phyloP scores from a whole-genome alignment of 768 basidiomycete genomes.

The Megacollybia marginata region DNA sequence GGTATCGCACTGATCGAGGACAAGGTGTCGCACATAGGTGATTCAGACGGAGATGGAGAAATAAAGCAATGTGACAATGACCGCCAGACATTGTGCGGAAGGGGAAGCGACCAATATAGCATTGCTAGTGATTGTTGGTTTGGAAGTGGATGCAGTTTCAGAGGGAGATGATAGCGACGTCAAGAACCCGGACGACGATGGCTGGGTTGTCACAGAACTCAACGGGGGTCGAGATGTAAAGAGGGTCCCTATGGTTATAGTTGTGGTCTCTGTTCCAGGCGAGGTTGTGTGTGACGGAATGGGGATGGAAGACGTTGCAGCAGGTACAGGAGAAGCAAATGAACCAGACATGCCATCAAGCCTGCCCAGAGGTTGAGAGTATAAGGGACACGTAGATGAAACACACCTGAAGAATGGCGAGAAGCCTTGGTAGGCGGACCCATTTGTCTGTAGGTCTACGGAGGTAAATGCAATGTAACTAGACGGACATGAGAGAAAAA shows the following conservation, averaged over 20 bases:
- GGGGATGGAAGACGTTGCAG: constrained; percentile 38
- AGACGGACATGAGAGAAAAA: background rate
- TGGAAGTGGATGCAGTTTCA: no score
- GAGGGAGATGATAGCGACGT: no score
- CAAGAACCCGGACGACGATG: no score
- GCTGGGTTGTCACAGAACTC: constrained; percentile 5
- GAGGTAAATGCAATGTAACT: constrained; percentile 62
- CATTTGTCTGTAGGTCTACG: constrained; percentile 19
- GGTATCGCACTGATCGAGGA: no score
- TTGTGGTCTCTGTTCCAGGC: constrained; percentile 6
- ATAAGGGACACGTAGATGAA: no score
- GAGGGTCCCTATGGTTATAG: constrained; percentile 30
- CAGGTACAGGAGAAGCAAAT: constrained; percentile 39
- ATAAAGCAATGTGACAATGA: no score
- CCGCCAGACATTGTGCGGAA: no score
- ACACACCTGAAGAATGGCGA: constrained; percentile 54
- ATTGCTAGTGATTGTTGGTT: no score
- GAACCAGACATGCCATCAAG: constrained; percentile 56
- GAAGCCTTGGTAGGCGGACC: constrained; percentile 29
- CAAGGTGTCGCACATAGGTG: no score
- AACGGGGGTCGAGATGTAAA: constrained; percentile 15
- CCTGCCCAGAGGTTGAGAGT: constrained; percentile 20
- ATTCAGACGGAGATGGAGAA: no score
- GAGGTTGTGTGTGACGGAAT: constrained; percentile 27
- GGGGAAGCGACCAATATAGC: no score